Conservation (phyloP, 163 green algal species). For the Scenedesmus sp. region DNA sequence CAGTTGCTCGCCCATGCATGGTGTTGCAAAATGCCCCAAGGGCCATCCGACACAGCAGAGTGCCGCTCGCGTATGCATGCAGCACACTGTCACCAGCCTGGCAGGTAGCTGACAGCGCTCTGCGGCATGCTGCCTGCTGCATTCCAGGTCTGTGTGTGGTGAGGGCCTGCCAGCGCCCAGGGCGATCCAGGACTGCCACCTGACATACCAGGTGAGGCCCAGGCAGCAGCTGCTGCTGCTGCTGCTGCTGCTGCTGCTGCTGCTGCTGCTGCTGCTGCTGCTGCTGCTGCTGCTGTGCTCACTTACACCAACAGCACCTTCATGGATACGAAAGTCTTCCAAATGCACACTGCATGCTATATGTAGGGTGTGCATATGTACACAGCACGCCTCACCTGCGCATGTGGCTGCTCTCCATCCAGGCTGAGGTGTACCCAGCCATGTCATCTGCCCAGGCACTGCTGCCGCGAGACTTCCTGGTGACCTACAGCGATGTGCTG, state of each 20-base stretch:
- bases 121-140: neutral
- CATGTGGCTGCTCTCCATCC: neutral
- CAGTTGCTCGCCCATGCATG: neutral
- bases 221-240: neutral
- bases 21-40: too few relatives aligned
- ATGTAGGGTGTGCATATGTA: too few relatives aligned
- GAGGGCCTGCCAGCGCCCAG: constrained; percentile 66
- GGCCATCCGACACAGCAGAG: too few relatives aligned
- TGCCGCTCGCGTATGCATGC: neutral
- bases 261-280: too few relatives aligned
- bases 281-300: too few relatives aligned
- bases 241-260: too few relatives aligned
- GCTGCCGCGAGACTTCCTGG: constrained; percentile 71
- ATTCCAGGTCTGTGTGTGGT: constrained; percentile 65
- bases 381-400: neutral
- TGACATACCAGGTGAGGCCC: constrained; percentile 65
- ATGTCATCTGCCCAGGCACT: constrained; percentile 67
- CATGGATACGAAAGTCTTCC: too few relatives aligned
- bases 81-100: neutral
- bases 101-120: neutral
- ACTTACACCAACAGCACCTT: too few relatives aligned
- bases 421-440: constrained; percentile 71
- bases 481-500: constrained; percentile 67
- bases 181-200: constrained; percentile 61
- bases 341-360: too few relatives aligned